These are phyloP conservation scores for Fusarium poae DNA, from an alignment of 2,329 filamentous ascomycete species.

Conservation along the genomic window DNA sequence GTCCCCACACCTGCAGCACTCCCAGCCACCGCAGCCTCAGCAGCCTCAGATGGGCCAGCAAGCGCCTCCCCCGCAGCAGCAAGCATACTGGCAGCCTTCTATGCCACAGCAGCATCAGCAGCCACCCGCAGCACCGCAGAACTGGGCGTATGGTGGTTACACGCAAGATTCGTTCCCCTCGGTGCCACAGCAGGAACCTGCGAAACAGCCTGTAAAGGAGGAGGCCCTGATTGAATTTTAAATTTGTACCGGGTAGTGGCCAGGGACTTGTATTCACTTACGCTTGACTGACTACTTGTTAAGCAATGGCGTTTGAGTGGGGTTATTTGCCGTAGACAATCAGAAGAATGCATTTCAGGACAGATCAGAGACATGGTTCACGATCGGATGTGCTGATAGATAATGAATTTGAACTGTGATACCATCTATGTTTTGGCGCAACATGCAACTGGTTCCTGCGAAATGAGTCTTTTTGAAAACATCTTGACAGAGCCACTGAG, in stretches of 20 bases:
- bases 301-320: constrained; percentile 28
- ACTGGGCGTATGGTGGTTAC: constrained; percentile 64
- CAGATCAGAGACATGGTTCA: constrained; percentile 1
- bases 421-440: constrained; percentile 4
- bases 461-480: neutral
- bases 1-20: constrained; percentile 34
- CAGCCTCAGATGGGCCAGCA: constrained; percentile 49
- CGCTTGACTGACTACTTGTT: constrained; percentile 9
- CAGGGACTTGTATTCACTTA: neutral
- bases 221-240: constrained; percentile 85
- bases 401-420: constrained; percentile 24
- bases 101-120: constrained; percentile 50
- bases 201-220: constrained; percentile 69
- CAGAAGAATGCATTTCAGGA: constrained; percentile 23
- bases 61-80: constrained; percentile 52
- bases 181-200: constrained; percentile 62
- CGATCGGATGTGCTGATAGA: constrained; percentile 3
- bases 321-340: constrained; percentile 26
- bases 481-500: neutral
- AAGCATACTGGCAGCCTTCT: constrained; percentile 55
- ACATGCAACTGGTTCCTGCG: neutral
- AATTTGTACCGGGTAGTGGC: constrained; percentile 12
- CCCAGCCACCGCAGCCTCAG: constrained; percentile 52
- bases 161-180: constrained; percentile 74
- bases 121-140: constrained; percentile 55